These are phyloP conservation scores for Pelargonium citronellum DNA, from an alignment of 441 rosid genomes.

Conservation along the genomic window DNA sequence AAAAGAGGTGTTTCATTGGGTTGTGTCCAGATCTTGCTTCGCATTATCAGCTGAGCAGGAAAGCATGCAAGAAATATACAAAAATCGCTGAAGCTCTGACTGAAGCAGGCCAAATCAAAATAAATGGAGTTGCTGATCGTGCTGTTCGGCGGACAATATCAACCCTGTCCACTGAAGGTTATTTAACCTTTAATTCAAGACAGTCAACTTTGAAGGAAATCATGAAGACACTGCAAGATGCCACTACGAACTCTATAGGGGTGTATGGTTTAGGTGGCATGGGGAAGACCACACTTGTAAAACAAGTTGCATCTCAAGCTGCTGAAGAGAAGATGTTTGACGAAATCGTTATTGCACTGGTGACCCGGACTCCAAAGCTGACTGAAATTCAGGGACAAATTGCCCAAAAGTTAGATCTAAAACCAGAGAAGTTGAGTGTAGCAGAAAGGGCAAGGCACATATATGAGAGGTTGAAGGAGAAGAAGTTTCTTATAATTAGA, in stretches of 20 bases:
- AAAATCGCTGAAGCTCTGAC: background rate
- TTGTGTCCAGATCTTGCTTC: background rate
- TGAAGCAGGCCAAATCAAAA: background rate
- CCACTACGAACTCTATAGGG: conserved; percentile 15
- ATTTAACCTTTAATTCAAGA: background rate
- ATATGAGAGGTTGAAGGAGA: background rate
- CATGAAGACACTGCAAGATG: conserved; percentile 2
- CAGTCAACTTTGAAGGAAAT: conserved; percentile 1
- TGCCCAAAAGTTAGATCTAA: background rate
- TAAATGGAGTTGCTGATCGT: background rate
- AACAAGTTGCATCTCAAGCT: conserved; percentile 7
- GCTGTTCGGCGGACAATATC: background rate
- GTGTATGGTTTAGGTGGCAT: conserved; percentile 21
- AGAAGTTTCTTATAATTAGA: background rate
- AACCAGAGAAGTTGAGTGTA: background rate
- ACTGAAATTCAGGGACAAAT: background rate
- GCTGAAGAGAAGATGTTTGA: conserved; percentile 7
- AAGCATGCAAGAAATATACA: background rate
- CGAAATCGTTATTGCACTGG: background rate
- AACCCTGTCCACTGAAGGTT: background rate
- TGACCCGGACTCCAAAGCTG: background rate
- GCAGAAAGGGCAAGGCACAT: background rate
- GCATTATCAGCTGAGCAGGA: background rate
- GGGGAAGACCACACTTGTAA: conserved; percentile 24
- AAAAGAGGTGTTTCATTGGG: background rate